Base-by-base conservation (phyloP, 331 rosid species). In the Erythrophleum ivorense region DNA sequence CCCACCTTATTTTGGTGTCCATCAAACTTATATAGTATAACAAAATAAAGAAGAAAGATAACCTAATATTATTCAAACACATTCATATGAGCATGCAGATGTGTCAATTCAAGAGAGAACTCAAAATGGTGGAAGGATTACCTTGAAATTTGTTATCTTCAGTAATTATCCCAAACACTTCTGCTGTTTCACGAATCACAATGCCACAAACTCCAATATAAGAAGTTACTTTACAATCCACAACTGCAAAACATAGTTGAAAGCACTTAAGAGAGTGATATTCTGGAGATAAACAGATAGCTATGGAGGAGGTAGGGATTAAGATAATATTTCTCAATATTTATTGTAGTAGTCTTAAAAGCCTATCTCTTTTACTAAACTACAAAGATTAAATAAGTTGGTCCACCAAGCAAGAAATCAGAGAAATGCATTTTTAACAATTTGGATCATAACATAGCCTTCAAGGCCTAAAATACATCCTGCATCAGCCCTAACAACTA, bases 121-220 rank as follows among this genome's bases (percentile, higher is more conserved):
- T 80, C 36, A n/a, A 75, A 63, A 46, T 9, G 31, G 52, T 21
- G 60, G n/a, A 82, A 71, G 50, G 78, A 68, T 73, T 87, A 95
- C 99, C 99, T 82, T 73, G 84, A 62, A 89, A 86, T 48, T 85
- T 88, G 76, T 93, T 74, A 76, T 89, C 88, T 82, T 87, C 86
- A 5, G 97, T 88, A 64, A 95, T 75, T 50, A 95, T 85, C 75
- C 97, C 98, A 80, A 93, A 93, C 2, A 91, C 84, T 88, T 95
- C 92, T 16, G 94, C 88, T 43, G 94, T 95, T 87, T 95, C 97
- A 81, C 90, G 90, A 73, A 93, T 93, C 91, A 93, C 86, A 79
- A 93, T 88, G 45, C 97, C 97, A 18, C 87, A 63, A 73, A 80
- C 87, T 79, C 97, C 92, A 65, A 86, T 83, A 76, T 83, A 83